Percentiles rank a stretch among this genome's conserved stretches.
These are phyloP conservation scores for Pterocarpus santalinus DNA, from an alignment of 306 rosid genomes.

Conservation along the genomic window DNA sequence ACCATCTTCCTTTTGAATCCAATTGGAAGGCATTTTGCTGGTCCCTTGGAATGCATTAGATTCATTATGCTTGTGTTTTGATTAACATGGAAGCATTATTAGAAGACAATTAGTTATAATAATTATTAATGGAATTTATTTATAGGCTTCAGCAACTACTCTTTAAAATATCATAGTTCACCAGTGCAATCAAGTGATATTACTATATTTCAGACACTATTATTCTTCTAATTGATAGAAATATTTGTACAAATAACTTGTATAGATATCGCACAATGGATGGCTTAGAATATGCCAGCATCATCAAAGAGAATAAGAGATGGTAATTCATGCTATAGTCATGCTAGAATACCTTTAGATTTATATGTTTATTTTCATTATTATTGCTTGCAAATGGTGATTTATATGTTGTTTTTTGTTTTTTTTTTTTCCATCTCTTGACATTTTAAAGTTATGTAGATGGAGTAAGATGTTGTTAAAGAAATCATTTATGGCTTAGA, in stretches of 20 bases:
- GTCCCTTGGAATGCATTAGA: neutral
- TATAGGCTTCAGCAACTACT: neutral
- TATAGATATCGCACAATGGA: slow-evolving; percentile 60
- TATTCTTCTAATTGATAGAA: slow-evolving; percentile 34
- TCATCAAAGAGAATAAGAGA: slow-evolving; percentile 83
- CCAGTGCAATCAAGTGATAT: neutral
- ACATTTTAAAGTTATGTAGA: slow-evolving; percentile 62
- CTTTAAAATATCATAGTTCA: neutral
- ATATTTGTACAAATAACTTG: slow-evolving; percentile 49
- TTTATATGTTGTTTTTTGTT: neutral
- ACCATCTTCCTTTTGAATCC: neutral
- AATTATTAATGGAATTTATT: neutral
- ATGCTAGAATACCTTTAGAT: slow-evolving; percentile 23
- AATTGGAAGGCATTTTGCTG: neutral
- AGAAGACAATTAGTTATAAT: slow-evolving; percentile 10
- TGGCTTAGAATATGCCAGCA: slow-evolving; percentile 78
- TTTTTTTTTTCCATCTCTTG: slow-evolving; percentile 3
- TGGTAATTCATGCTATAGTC: slow-evolving; percentile 59
- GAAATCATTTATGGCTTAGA: slow-evolving; percentile 90
- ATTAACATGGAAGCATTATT: slow-evolving; percentile 4
- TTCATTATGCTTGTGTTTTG: slow-evolving; percentile 9
- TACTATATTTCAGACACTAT: slow-evolving; percentile 15
- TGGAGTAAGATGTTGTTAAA: slow-evolving; percentile 86
- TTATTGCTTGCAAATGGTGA: slow-evolving; percentile 5
- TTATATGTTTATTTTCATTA: slow-evolving; percentile 33